These are phyloP conservation scores for Verticillium albo-atrum DNA, from an alignment of 2,329 filamentous ascomycete genomes.

Conservation along the genomic window DNA sequence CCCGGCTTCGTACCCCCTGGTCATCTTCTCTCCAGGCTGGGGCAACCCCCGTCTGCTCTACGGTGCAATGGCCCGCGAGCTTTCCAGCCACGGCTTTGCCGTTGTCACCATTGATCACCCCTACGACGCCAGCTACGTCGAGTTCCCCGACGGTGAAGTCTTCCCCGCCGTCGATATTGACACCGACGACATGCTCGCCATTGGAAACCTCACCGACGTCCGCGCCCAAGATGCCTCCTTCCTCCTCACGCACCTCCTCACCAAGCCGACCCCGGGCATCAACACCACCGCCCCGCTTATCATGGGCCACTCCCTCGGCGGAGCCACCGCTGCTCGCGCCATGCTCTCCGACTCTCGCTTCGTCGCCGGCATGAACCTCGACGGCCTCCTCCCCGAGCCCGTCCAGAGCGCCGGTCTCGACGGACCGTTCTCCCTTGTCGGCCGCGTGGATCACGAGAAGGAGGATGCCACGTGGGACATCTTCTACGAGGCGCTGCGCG, in stretches of 20 bases:
- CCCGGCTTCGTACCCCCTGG: conserved; percentile 5
- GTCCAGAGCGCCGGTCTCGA: conserved; percentile 20
- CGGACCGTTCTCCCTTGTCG: conserved; percentile 25
- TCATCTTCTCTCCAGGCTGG: conserved; percentile 41
- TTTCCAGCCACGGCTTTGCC: conserved; percentile 40
- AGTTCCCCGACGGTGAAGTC: conserved; percentile 38
- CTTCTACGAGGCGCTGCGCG: conserved; percentile 21
- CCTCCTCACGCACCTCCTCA: conserved; percentile 27
- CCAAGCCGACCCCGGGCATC: conserved; percentile 16
- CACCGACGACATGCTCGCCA: conserved; percentile 9
- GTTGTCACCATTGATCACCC: conserved; percentile 46
- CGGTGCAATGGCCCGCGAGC: conserved; percentile 34
- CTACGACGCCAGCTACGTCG: conserved; percentile 37
- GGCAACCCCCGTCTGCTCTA: conserved; percentile 38
- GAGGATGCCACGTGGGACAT: conserved; percentile 26
- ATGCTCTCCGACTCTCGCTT: conserved; percentile 25
- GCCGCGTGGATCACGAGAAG: conserved; percentile 19
- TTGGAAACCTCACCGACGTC: conserved; percentile 20
- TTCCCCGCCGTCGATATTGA: conserved; percentile 11
- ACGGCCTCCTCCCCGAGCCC: conserved; percentile 29
- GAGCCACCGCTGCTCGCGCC: conserved; percentile 28
- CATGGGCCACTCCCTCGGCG: conserved; percentile 35
- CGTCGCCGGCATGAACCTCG: conserved; percentile 32
- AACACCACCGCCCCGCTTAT: conserved; percentile 24
- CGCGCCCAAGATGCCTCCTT: conserved; percentile 31